Evolutionary conservation across 805 yeast species (phyloP).

Genomic region (Maudiozyma barnettii): DNA sequence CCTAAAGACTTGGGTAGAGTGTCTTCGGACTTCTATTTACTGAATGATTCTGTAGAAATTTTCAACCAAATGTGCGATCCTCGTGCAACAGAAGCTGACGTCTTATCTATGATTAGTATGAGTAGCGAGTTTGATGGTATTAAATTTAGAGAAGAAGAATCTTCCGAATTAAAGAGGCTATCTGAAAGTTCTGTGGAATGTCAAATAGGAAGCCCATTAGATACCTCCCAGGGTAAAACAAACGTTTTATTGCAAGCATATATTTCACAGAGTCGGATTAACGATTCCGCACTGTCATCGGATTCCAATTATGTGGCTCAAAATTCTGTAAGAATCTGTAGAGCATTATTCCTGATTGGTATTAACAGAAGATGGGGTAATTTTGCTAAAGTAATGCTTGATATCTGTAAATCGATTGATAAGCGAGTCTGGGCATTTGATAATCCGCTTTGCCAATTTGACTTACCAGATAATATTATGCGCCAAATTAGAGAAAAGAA

Average conservation of each 20-base stretch:
- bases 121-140: conserved; percentile 90
- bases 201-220: conserved; percentile 70
- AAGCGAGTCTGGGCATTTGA: conserved; percentile 79
- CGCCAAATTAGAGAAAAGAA: conserved; percentile 53
- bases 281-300: conserved; percentile 73
- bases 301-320: conserved; percentile 93
- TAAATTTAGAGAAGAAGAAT: conserved; percentile 82
- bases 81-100: conserved; percentile 83
- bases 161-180: conserved; percentile 56
- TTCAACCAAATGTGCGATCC: conserved; percentile 82
- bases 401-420: conserved; percentile 81
- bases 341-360: conserved; percentile 83
- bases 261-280: conserved; percentile 63
- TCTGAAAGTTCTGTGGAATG: conserved; percentile 58
- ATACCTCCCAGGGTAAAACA: conserved; percentile 75
- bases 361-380: conserved; percentile 87
- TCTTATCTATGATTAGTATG: conserved; percentile 78
- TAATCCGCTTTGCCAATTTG: conserved; percentile 86
- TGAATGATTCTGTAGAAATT: conserved; percentile 78
- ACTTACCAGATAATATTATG: conserved; percentile 56
- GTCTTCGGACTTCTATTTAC: conserved; percentile 85
- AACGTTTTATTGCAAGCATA: conserved; percentile 81
- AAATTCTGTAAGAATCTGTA: conserved; percentile 83
- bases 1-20: conserved; percentile 88
- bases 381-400: conserved; percentile 61